Base-by-base conservation (phyloP, 371 early-diverging fungal species). In the Chytridium lagenaria region DNA sequence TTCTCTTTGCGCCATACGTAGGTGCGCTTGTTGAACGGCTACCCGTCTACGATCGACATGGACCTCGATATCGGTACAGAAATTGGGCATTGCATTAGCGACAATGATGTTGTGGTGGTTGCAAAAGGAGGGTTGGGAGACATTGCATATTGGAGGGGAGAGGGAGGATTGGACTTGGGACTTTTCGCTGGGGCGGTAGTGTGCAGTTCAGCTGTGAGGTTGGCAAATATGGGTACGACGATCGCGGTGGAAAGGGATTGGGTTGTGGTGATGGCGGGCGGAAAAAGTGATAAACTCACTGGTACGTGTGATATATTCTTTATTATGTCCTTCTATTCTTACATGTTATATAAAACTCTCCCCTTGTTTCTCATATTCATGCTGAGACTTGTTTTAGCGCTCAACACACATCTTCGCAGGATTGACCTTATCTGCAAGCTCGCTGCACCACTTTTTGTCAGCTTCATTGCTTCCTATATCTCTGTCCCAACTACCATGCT, bases 401-500 rank as follows among this genome's bases (percentile, higher is more conserved):
- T 82, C 34, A 82, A 82, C 59, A 23, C 70, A 7, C 69, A 69
- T 19, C 72, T 86, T 73, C 81, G 84, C 49, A 68, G 85, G n/a
- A 80, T 86, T 26, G 88, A 88, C 70, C 78, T 88, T 7, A 51
- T 77, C 19, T 85, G 86, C 78, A 86, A 88, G 63, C 69, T 85
- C 23, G 76, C 74, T 16, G 85, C 86, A 5, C 85, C 86, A 0
- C 57, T 88, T 1, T 50, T 59, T 2, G 78, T 83, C 33, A 73
- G 78, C 22, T 37, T 68, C 12, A 22, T 82, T 36, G 66, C 76
- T 2, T 36, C 74, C 12, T 16, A 12, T 0, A 30, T 75, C 15
- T 49, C 74, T 28, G 59, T 74, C 0, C 80, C 76, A 23, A 36
- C 55, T 23, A 59, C 75, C 28, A 76, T 79, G 68, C 7, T 81